A percentile compares a stretch with the other conserved stretches of the same genome.
phyloP scores from a whole-genome alignment of 140 eudicot species.

The Senecio squalidus region DNA sequence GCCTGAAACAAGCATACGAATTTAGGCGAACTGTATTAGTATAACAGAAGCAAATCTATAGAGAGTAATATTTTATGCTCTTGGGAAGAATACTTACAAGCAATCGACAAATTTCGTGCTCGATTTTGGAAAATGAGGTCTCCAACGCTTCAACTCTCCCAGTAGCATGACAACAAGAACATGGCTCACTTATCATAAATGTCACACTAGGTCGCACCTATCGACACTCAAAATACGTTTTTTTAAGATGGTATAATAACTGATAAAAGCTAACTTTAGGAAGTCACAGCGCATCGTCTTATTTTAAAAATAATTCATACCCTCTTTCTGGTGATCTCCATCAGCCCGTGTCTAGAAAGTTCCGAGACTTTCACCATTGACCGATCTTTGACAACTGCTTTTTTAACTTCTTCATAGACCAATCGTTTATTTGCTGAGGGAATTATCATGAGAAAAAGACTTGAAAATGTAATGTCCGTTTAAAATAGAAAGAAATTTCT shows the following conservation, averaged over 20 bases:
- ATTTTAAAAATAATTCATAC: slow-evolving; percentile 26
- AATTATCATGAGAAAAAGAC: background rate
- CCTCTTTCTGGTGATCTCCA: slow-evolving; percentile 95
- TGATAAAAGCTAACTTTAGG: background rate
- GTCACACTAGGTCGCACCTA: slow-evolving; percentile 97
- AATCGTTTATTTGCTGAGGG: slow-evolving; percentile 73
- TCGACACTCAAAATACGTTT: background rate
- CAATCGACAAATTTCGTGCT: slow-evolving; percentile 78
- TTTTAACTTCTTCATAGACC: slow-evolving; percentile 80
- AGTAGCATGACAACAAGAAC: slow-evolving; percentile 84
- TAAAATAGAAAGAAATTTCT: background rate
- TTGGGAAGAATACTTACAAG: slow-evolving; percentile 51
- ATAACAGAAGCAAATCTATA: background rate
- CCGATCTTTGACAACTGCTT: slow-evolving; percentile 88
- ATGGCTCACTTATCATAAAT: slow-evolving; percentile 91
- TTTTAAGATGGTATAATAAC: background rate
- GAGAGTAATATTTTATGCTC: background rate
- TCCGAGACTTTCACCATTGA: slow-evolving; percentile 84
- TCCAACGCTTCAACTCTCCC: slow-evolving; percentile 99
- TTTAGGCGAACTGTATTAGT: no score
- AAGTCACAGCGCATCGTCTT: background rate
- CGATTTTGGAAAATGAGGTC: slow-evolving; percentile 88
- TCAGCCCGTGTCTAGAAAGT: slow-evolving; percentile 81
- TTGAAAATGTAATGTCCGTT: background rate
- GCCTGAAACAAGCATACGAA: slow-evolving; percentile 42